phyloP scores from a whole-genome alignment of 805 yeast species.

The Saccharomyces jurei region DNA sequence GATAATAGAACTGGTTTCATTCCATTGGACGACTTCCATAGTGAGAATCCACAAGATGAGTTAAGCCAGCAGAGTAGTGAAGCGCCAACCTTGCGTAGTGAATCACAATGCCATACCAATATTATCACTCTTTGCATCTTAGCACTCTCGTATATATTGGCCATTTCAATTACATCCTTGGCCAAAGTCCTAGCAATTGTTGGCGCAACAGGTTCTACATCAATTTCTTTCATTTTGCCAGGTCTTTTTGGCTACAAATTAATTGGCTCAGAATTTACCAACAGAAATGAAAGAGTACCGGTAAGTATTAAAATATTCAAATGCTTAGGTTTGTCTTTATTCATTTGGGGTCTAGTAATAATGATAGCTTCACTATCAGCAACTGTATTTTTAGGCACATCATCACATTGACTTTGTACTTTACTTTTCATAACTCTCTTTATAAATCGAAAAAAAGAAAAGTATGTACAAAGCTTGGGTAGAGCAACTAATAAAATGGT shows the following conservation, averaged over 20 bases:
- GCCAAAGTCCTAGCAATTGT: conserved; percentile 65
- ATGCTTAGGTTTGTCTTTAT: conserved; percentile 32
- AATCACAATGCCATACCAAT: conserved; percentile 18
- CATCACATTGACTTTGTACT: conserved; percentile 1
- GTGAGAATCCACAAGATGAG: background rate
- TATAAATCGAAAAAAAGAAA: background rate
- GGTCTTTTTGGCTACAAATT: conserved; percentile 58
- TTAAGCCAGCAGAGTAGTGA: conserved; percentile 13
- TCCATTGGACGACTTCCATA: background rate
- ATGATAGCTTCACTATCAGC: conserved; percentile 45
- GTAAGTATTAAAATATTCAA: conserved; percentile 29
- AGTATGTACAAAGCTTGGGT: background rate
- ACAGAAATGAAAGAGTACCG: conserved; percentile 13
- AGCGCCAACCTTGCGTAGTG: background rate
- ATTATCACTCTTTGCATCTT: conserved; percentile 43
- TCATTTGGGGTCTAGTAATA: conserved; percentile 43
- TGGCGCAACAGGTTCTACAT: conserved; percentile 78
- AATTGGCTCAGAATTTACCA: conserved; percentile 18
- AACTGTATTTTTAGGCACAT: conserved; percentile 24
- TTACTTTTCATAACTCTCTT: background rate
- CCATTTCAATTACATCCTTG: conserved; percentile 53
- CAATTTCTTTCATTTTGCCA: conserved; percentile 70
- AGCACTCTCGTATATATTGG: conserved; percentile 43
- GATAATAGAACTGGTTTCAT: background rate
- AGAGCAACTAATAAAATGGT: conserved; percentile 48